phyloP scores from a whole-genome alignment of 2,329 filamentous ascomycete species.

The Zymoseptoria crescenta region DNA sequence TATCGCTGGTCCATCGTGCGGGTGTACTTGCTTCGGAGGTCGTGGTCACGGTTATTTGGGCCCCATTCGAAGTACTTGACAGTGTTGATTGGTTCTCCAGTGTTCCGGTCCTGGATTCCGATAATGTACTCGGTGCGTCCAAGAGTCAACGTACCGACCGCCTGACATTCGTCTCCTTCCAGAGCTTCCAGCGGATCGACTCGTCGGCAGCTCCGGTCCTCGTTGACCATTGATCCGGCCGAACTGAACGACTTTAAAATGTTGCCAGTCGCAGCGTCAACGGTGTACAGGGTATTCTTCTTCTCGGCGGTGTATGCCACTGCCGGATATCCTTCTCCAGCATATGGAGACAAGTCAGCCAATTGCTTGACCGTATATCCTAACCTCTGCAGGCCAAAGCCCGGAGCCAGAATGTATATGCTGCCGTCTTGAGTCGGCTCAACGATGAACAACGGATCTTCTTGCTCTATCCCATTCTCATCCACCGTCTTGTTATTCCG shows the following conservation, averaged over 20 bases:
- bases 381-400: constrained; percentile 55
- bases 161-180: constrained; percentile 64
- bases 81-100: constrained; percentile 71
- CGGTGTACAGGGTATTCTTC: constrained; percentile 78
- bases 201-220: constrained; percentile 66
- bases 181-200: constrained; percentile 52
- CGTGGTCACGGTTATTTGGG: constrained; percentile 81
- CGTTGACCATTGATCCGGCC: constrained; percentile 55
- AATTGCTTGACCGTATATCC: constrained; percentile 75
- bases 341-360: constrained; percentile 70
- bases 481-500: constrained; percentile 58
- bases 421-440: constrained; percentile 82
- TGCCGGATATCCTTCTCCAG: constrained; percentile 59
- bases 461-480: constrained; percentile 56
- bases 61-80: constrained; percentile 92
- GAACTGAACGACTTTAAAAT: constrained; percentile 80
- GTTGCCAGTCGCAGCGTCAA: constrained; percentile 77
- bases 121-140: constrained; percentile 87
- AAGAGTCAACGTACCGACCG: constrained; percentile 70
- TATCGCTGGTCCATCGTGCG: constrained; percentile 79
- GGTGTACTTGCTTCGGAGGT: constrained; percentile 75
- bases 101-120: constrained; percentile 67
- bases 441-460: constrained; percentile 90
- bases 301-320: constrained; percentile 89
- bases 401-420: constrained; percentile 78